Percentiles rank a stretch among this genome's conserved stretches.
phyloP scores from a whole-genome alignment of 257 asterid genomes.

The Verbena officinalis region DNA sequence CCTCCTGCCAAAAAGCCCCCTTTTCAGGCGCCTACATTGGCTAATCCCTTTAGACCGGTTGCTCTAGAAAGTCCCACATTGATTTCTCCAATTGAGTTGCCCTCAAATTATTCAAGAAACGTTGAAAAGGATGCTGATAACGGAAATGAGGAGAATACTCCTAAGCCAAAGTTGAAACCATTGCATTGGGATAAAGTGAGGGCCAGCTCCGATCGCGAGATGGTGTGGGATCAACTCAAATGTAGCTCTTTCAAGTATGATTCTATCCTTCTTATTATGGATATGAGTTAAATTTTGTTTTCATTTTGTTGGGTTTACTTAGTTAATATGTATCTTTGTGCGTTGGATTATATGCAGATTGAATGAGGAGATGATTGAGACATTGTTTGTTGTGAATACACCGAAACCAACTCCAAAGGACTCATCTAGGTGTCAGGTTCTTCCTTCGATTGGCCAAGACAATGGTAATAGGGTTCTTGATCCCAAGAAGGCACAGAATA shows the following conservation, averaged over 20 bases:
- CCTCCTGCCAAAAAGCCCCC: conserved; percentile 42
- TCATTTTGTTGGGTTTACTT: background rate
- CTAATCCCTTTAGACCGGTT: conserved; percentile 51
- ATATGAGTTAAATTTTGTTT: conserved; percentile 9
- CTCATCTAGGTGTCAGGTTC: conserved; percentile 55
- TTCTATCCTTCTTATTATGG: conserved; percentile 13
- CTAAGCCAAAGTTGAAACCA: conserved; percentile 88
- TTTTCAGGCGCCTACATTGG: conserved; percentile 49
- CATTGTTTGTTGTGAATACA: conserved; percentile 73
- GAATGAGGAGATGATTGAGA: conserved; percentile 97
- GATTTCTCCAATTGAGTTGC: conserved; percentile 65
- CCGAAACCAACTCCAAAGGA: conserved; percentile 66
- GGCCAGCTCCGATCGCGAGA: conserved; percentile 92
- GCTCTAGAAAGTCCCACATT: conserved; percentile 45
- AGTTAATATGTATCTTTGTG: conserved; percentile 2
- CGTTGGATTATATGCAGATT: conserved; percentile 53
- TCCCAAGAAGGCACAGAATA: conserved; percentile 97
- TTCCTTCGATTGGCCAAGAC: conserved; percentile 66
- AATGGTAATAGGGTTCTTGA: conserved; percentile 76
- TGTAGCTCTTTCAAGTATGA: conserved; percentile 91
- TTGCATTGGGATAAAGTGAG: conserved; percentile 99
- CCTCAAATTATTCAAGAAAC: conserved; percentile 33
- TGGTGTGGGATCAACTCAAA: conserved; percentile 99
- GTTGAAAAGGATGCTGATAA: conserved; percentile 29
- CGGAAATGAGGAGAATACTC: conserved; percentile 50